Base-by-base conservation (phyloP, 108 stramenopile species). In the Nannochloropsis gaditana region DNA sequence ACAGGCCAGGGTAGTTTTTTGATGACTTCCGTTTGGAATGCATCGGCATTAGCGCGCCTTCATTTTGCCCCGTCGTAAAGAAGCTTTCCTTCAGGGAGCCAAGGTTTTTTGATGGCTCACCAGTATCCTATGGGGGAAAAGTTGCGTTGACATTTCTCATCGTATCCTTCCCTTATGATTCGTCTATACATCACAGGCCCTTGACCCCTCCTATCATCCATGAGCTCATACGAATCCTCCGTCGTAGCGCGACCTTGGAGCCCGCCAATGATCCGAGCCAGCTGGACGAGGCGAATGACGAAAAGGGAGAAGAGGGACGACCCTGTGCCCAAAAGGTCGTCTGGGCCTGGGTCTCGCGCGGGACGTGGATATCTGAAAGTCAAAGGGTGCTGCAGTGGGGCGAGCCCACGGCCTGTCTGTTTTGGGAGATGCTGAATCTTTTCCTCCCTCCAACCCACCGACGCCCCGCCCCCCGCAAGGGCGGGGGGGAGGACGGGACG, bases 361-460 rank as follows among this genome's bases (percentile, higher is more conserved):
- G 95, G 2, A 92, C 93, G 15, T 94, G 93, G 94, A 95, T 96
- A 81, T 93, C 96, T 19, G 96, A 96, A 90, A 95, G 95, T 43
- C 96, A 95, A 95, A 90, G 94, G 85, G 92, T 94, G 9, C 87
- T 96, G 80, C 93, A 93, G 81, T 93, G 93, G 96, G 93, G 93
- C 9, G 95, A 95, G 86, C 94, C 95, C 8, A 89, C 89, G 42
- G 95, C 96, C 1, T 94, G 94, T n/a, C 90, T 96, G 9, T 95
- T 96, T 90, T 96, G 96, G 96, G 96, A 96, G 90, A 96, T 96
- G 95, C 94, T 95, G 43, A 93, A 93, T 86, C 94, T 96, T 94
- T 96, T 94, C 87, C 94, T 95, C 83, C 93, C 94, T 17, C 86
- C 95, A 10, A 94, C 94, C 86, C 89, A 93, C 81, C 93, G 93